Evolutionary conservation across 106 monocot genomes (phyloP).

Genomic region (Allium sativum): DNA sequence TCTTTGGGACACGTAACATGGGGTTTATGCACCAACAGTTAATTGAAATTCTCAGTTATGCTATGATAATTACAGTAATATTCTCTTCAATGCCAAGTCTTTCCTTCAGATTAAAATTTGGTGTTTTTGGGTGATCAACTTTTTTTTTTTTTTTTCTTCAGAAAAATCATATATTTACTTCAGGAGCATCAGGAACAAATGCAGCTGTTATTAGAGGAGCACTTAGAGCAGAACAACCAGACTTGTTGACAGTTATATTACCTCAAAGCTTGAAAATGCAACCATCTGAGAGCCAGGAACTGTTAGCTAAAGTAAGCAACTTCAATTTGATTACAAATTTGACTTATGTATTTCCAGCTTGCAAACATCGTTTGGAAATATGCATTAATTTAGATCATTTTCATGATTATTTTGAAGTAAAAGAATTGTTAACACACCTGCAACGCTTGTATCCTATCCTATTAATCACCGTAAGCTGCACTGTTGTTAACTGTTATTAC

Average conservation of each 20-base stretch:
- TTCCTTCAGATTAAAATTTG: no score
- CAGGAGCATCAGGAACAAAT: constrained; percentile 96
- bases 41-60: constrained; percentile 97
- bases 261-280: constrained; percentile 89
- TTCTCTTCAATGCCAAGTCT: no score
- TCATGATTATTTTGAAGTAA: no score
- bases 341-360: no score
- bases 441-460: no score
- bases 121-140: no score
- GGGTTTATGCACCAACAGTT: constrained; percentile 99
- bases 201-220: constrained; percentile 99
- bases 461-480: no score
- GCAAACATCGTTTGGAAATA: no score
- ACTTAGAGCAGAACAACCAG: constrained; percentile 85
- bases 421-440: no score
- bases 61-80: constrained; percentile 93
- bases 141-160: constrained; percentile 16
- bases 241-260: constrained; percentile 89
- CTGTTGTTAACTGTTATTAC: no score
- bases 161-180: constrained; percentile 97
- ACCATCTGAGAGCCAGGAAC: constrained; percentile 90
- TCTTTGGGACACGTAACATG: constrained; percentile 98
- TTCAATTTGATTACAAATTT: not conserved
- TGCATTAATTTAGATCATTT: no score
- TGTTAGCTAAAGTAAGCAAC: constrained; percentile 69